A percentile compares a stretch with the other conserved stretches of the same genome.
phyloP scores from a whole-genome alignment of 108 stramenopile species.

The Hondaea fermentalgiana region DNA sequence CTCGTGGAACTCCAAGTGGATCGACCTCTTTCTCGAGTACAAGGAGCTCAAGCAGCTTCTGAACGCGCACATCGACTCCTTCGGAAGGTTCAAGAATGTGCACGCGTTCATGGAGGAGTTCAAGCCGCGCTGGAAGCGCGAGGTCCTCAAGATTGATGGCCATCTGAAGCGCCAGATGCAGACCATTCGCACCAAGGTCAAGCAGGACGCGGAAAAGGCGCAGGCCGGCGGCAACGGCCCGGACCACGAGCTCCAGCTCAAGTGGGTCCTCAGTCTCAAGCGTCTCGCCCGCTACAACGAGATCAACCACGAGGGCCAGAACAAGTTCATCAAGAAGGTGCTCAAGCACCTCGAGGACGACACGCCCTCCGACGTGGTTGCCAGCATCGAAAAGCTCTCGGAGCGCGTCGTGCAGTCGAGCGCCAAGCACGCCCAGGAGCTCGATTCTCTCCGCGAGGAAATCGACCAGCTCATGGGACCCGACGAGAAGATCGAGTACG shows the following conservation, averaged over 20 bases:
- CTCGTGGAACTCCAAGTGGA: slow-evolving; percentile 14
- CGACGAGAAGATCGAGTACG: slow-evolving; percentile 34
- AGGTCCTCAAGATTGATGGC: slow-evolving; percentile 1
- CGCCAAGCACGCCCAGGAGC: slow-evolving; percentile 41
- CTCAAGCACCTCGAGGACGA: slow-evolving; percentile 30
- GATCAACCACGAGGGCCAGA: background rate
- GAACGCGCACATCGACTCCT: slow-evolving; percentile 50
- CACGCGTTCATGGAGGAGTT: background rate
- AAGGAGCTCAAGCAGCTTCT: slow-evolving; percentile 62
- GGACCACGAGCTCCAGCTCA: background rate
- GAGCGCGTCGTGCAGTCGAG: slow-evolving; percentile 54
- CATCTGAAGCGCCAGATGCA: background rate
- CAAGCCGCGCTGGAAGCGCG: slow-evolving; percentile 7
- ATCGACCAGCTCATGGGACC: slow-evolving; percentile 23
- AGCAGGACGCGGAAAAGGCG: background rate
- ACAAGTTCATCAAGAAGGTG: slow-evolving; percentile 29
- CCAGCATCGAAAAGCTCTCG: slow-evolving; percentile 58
- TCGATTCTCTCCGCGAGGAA: slow-evolving; percentile 62
- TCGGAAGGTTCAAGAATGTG: background rate
- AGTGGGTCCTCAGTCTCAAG: background rate
- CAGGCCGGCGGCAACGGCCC: background rate
- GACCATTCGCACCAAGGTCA: background rate
- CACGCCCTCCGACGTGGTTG: slow-evolving; percentile 52
- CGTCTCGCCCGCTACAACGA: background rate
- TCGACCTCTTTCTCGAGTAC: slow-evolving; percentile 45